These are phyloP conservation scores for Avena atlantica DNA, from an alignment of 176 grass and related monocot genomes.

Conservation along the genomic window DNA sequence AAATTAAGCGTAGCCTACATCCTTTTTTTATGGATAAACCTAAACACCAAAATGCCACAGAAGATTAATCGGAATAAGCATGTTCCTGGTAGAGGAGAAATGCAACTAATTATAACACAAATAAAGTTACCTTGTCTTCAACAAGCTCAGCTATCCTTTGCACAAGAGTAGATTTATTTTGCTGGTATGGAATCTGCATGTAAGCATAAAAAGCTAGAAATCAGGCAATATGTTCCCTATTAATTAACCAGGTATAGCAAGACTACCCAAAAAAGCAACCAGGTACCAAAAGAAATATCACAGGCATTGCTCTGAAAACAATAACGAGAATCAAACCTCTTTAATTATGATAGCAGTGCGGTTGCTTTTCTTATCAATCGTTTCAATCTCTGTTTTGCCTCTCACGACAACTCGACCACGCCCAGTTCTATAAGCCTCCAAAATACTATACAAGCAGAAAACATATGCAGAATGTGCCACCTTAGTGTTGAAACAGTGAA, in stretches of 20 bases:
- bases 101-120: constrained; percentile 23
- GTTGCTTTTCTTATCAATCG: constrained; percentile 77
- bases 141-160: constrained; percentile 92
- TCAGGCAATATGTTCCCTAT: not conserved
- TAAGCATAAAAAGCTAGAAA: constrained; percentile 51
- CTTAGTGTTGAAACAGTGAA: constrained; percentile 31
- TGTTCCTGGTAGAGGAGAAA: not conserved
- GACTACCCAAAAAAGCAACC: not conserved
- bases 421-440: constrained; percentile 87
- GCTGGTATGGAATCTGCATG: constrained; percentile 88
- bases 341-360: constrained; percentile 88
- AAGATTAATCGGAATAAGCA: not conserved
- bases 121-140: constrained; percentile 83
- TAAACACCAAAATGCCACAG: constrained; percentile 13
- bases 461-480: constrained; percentile 27
- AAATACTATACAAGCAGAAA: constrained; percentile 66
- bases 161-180: constrained; percentile 90
- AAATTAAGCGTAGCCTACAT: constrained; percentile 29
- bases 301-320: constrained; percentile 27
- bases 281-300: constrained; percentile 20
- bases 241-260: constrained; percentile 6
- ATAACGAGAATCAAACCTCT: constrained; percentile 62
- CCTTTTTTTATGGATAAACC: constrained; percentile 17
- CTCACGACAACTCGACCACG: constrained; percentile 83
- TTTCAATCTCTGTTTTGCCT: constrained; percentile 89